Percentiles rank a stretch among this genome's conserved stretches.
phyloP scores from a whole-genome alignment of 441 rosid species.

The Arabidopsis lyrata region DNA sequence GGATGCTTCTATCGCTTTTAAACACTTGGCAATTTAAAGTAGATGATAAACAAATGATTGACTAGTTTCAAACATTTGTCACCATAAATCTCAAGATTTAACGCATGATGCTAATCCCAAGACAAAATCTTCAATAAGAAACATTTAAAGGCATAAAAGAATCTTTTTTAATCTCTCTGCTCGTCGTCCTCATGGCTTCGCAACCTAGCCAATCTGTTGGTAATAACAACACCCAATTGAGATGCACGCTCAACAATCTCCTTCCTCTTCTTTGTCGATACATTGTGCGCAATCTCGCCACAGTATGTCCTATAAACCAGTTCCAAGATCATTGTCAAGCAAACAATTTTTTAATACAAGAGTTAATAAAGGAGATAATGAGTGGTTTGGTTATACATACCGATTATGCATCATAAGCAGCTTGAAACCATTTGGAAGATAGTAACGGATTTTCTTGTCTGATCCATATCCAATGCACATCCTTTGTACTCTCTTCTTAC shows the following conservation, averaged over 20 bases:
- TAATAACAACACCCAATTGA: not conserved
- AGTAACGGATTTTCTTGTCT: not conserved
- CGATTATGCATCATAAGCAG: not conserved
- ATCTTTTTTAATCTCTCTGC: not conserved
- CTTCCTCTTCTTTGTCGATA: not conserved
- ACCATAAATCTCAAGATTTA: not conserved
- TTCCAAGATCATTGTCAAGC: constrained; percentile 2
- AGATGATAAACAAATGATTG: not conserved
- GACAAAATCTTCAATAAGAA: not conserved
- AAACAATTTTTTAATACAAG: not conserved
- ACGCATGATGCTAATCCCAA: not conserved
- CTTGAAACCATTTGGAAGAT: not conserved
- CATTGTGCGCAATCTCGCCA: not conserved
- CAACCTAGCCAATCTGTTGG: not conserved
- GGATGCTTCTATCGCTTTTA: too few species aligned
- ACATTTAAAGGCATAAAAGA: not conserved
- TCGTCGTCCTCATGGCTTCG: not conserved
- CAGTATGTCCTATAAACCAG: not conserved
- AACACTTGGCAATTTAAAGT: too few species aligned
- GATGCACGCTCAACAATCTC: not conserved
- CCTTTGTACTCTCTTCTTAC: not conserved
- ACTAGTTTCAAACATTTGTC: not conserved
- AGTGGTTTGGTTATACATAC: not conserved
- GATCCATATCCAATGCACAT: not conserved
- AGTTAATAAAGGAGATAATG: not conserved